phyloP scores from a whole-genome alignment of 306 rosid species.

The Dalbergia oliveri region DNA sequence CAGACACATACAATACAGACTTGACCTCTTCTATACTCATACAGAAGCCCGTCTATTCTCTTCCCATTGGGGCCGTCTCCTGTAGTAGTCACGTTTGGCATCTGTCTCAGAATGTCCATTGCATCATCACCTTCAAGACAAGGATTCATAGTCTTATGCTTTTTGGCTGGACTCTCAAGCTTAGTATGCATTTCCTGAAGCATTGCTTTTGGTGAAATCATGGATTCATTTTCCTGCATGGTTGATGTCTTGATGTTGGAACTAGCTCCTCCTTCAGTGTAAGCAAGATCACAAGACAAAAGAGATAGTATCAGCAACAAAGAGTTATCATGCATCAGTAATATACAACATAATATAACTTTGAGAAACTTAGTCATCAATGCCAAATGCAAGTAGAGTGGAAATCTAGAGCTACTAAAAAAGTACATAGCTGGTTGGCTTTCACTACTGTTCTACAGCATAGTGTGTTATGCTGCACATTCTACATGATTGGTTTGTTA shows the following conservation, averaged over 20 bases:
- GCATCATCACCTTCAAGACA: conserved; percentile 40
- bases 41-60: conserved; percentile 66
- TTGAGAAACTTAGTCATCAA: not conserved
- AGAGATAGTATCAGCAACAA: not conserved
- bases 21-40: conserved; percentile 55
- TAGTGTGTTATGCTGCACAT: not conserved
- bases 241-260: conserved; percentile 3
- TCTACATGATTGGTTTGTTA: not conserved
- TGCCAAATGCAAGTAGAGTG: not conserved
- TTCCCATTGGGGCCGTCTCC: conserved; percentile 70
- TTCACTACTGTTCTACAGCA: not conserved
- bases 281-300: conserved; percentile 22
- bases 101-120: conserved; percentile 44
- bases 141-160: conserved; percentile 41
- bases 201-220: not conserved
- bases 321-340: not conserved
- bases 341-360: not conserved
- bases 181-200: conserved; percentile 1
- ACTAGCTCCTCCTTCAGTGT: conserved; percentile 28
- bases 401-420: not conserved
- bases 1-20: conserved; percentile 72
- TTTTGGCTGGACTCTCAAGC: conserved; percentile 46
- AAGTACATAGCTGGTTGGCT: not conserved
- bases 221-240: not conserved
- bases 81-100: conserved; percentile 64